Conservation (phyloP, 345 rosid genomes). For the Salix exigua region DNA sequence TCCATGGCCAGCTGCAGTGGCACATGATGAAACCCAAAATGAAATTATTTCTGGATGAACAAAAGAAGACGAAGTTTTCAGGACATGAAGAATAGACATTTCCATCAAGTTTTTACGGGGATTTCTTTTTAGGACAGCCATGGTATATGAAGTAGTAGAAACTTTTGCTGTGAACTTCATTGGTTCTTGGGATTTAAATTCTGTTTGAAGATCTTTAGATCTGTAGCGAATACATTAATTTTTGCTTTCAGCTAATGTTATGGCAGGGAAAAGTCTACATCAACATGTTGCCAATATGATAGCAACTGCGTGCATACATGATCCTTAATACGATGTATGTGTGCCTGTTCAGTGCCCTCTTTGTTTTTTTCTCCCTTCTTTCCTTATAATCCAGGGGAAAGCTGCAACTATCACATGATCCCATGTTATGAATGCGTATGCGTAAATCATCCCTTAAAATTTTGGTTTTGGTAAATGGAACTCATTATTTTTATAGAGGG, state of each 20-base stretch:
- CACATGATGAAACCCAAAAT: conserved; percentile 14
- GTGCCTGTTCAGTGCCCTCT: too few species aligned
- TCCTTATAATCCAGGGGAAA: too few species aligned
- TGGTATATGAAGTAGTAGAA: not conserved
- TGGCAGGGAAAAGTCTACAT: too few species aligned
- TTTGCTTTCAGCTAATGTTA: too few species aligned
- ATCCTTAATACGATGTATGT: too few species aligned
- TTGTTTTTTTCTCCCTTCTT: too few species aligned
- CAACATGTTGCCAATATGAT: too few species aligned
- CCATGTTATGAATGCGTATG: too few species aligned
- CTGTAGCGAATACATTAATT: not conserved
- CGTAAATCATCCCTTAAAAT: too few species aligned
- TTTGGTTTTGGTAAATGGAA: not conserved
- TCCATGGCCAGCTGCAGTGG: conserved; percentile 65
- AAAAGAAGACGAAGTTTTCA: not conserved
- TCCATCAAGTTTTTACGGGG: not conserved
- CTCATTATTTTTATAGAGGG: not conserved
- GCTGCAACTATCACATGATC: too few species aligned
- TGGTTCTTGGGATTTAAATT: not conserved
- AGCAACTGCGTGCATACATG: too few species aligned
- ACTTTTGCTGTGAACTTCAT: not conserved
- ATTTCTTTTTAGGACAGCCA: not conserved
- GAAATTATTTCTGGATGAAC: not conserved
- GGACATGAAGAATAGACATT: not conserved
- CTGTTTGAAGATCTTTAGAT: not conserved